Base-by-base conservation (phyloP, 1,284 basidiomycete species). In the Cryptococcus sp. region DNA sequence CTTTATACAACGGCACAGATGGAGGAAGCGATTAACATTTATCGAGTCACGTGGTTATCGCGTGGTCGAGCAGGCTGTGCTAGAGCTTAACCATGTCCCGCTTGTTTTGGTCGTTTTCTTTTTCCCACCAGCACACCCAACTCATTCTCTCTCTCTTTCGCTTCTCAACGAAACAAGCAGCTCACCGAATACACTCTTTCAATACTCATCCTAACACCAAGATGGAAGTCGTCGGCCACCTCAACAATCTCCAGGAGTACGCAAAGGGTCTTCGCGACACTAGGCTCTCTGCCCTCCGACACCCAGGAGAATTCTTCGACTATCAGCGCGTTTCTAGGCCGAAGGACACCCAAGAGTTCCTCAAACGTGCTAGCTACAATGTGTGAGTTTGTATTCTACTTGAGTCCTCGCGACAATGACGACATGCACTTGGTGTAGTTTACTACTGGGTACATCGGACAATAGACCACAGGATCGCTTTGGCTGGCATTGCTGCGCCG, bases 221-320 rank as follows among this genome's bases (percentile, higher is more conserved):
- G 37, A 75, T 77, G 74, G 73, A 76, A 54, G 65, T 71, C 49
- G 57, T 74, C 46, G 49, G 60, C 39, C 67, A 74, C 61, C 55
- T 73, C 62, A 68, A 65, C 53, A 66, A 90, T 87, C 86, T 86
- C 51, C 83, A 84, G 54, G 87, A 91, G 55, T 82, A 85, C 56
- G 67, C 91, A 74, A 88, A 87, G 74, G 83, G 82, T n/a, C 82
- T 93, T 75, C 78, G 89, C 88, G 88, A 94, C 80, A 89, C 91
- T 22, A 85, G 87, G 59, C 83, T 96, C 57, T 90, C 90, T 50
- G 85, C 87, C 26, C 82, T 97, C 58, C 85, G 93, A 57, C 84
- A 89, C 2, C 85, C 89, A 1, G 78, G 80, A 55, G 92, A 95
- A 67, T 80, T 79, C 66, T 95, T 98, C 73, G 93, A 98, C 81